Percentiles rank a stretch among this genome's conserved stretches.
These are phyloP conservation scores for Podospora pseudocomata DNA, from an alignment of 495 filamentous ascomycete genomes.

Conservation along the genomic window DNA sequence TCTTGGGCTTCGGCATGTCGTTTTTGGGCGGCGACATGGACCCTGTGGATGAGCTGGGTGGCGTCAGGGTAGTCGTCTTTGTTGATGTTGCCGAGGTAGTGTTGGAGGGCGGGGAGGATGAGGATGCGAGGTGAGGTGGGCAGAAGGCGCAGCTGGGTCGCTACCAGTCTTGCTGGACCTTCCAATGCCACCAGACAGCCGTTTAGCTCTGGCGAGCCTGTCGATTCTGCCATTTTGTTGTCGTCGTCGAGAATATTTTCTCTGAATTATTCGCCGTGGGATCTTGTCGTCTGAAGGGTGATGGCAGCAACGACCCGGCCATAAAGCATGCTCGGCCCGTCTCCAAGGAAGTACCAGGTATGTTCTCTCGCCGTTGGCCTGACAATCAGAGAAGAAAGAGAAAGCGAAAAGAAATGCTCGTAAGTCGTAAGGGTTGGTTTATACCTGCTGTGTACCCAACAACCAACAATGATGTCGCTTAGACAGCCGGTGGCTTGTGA, in stretches of 20 bases:
- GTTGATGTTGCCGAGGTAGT: slow-evolving; percentile 31
- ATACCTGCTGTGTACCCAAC: not conserved
- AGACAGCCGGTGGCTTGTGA: slow-evolving; percentile 6
- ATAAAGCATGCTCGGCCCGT: not conserved
- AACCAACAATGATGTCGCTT: slow-evolving; percentile 11
- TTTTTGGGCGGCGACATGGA: slow-evolving; percentile 40
- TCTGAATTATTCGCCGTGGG: not conserved
- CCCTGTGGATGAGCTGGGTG: slow-evolving; percentile 37
- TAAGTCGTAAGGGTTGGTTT: not conserved
- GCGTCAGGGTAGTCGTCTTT: slow-evolving; percentile 30
- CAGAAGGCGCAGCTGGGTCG: slow-evolving; percentile 50
- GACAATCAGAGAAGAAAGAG: not conserved
- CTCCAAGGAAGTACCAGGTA: not conserved
- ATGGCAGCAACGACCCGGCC: not conserved
- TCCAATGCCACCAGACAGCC: slow-evolving; percentile 53
- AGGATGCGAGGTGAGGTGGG: slow-evolving; percentile 48
- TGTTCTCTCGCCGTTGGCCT: not conserved
- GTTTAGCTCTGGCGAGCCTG: slow-evolving; percentile 20
- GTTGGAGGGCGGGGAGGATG: slow-evolving; percentile 42
- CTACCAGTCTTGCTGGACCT: slow-evolving; percentile 44
- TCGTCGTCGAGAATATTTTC: not conserved
- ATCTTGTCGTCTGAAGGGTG: not conserved
- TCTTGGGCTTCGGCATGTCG: slow-evolving; percentile 41
- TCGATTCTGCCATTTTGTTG: slow-evolving; percentile 14
- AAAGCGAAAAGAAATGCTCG: not conserved